A percentile compares a stretch with the other conserved stretches of the same genome.
These are phyloP conservation scores for Aristolochia californica DNA, from an alignment of 164 flowering plant species.

Conservation along the genomic window DNA sequence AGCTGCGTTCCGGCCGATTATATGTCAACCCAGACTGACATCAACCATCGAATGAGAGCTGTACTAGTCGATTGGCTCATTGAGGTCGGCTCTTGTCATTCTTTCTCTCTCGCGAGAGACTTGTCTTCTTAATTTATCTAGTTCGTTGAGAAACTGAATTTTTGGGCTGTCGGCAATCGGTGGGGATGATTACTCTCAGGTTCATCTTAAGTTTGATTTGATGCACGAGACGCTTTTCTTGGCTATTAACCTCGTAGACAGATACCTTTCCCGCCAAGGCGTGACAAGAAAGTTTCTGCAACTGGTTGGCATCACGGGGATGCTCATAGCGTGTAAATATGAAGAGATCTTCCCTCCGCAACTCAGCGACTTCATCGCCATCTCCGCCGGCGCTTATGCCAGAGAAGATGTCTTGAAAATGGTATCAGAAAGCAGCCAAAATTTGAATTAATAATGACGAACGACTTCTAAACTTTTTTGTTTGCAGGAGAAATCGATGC, in stretches of 20 bases:
- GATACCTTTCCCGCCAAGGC: constrained; percentile 49
- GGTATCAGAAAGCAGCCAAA: constrained; percentile 19
- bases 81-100: constrained; percentile 44
- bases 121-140: too few species aligned
- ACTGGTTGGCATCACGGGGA: constrained; percentile 72
- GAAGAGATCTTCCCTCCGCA: constrained; percentile 73
- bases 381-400: constrained; percentile 69
- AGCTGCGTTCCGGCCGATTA: constrained; percentile 52
- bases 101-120: too few species aligned
- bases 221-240: constrained; percentile 77
- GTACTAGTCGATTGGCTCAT: constrained; percentile 85
- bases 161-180: too few species aligned
- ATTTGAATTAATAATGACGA: too few species aligned
- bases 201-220: constrained; percentile 74
- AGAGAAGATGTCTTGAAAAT: constrained; percentile 70
- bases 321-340: constrained; percentile 86
- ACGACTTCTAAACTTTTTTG: too few species aligned
- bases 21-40: constrained; percentile 58
- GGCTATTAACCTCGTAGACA: constrained; percentile 64
- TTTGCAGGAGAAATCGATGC: constrained; percentile 63
- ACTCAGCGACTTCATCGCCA: constrained; percentile 60
- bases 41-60: constrained; percentile 77
- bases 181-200: too few species aligned
- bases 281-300: constrained; percentile 65
- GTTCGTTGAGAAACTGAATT: too few species aligned